Evolutionary conservation across 768 basidiomycete species (phyloP).

Genomic region (Mycena alexandri): DNA sequence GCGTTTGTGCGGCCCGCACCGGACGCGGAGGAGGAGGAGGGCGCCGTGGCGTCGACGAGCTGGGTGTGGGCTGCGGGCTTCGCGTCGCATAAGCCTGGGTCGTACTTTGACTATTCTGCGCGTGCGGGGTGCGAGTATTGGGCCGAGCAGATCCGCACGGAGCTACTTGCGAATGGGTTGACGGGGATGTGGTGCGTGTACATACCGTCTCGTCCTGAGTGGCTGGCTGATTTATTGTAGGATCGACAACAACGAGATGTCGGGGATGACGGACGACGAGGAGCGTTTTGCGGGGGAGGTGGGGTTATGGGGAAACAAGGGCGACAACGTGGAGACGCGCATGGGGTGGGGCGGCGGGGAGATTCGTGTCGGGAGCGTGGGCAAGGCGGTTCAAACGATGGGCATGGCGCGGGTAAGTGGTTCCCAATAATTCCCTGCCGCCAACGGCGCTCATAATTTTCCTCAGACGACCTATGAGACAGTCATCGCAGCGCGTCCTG

Average conservation of each 20-base stretch:
- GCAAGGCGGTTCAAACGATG: constrained; percentile 38
- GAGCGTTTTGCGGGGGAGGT: constrained; percentile 36
- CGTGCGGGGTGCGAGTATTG: constrained; percentile 32
- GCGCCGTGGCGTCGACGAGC: constrained; percentile 25
- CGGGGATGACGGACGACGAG: constrained; percentile 37
- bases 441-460: neutral
- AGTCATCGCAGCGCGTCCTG: constrained; percentile 30
- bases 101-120: constrained; percentile 37
- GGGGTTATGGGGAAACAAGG: constrained; percentile 28
- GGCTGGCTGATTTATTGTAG: neutral
- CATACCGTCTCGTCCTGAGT: neutral
- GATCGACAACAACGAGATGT: constrained; percentile 38
- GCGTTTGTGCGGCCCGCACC: constrained; percentile 34
- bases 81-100: constrained; percentile 35
- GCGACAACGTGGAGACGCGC: constrained; percentile 33
- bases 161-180: constrained; percentile 35
- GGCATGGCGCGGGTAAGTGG: constrained; percentile 36
- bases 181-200: constrained; percentile 34
- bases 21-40: constrained; percentile 27
- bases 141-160: constrained; percentile 30
- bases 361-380: constrained; percentile 36
- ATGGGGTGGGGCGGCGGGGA: constrained; percentile 39
- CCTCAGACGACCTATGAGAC: constrained; percentile 35
- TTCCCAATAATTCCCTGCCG: neutral
- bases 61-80: constrained; percentile 36